Evolutionary conservation across 805 yeast genomes (phyloP), one percentile per base, ranked within the genome.

Genomic region (Spathaspora arborariae): DNA sequence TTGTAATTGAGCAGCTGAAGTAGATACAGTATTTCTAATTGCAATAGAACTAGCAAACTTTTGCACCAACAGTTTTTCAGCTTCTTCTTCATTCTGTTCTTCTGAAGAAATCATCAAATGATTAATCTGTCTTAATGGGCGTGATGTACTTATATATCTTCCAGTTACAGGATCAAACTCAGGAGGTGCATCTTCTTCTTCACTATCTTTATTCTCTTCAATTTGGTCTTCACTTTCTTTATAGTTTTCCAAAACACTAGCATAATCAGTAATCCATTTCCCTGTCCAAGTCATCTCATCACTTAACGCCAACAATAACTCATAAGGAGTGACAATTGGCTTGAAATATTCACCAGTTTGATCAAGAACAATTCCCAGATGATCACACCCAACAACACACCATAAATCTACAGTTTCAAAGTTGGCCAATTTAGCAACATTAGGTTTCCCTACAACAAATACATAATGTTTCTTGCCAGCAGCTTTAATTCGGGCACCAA

Each of bases 381-480:
- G 89, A 9, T 95, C 90, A 63, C 99, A 94, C 0, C 99, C 99
- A 11, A 94, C 65, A 10, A 94, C 79, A 58, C 96, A 91, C 98
- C 99, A 94, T 19, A 88, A 77, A 55, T 94, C 98, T 11, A 94
- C 79, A n/a, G 81, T 83, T 51, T 92, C 99, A 61, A 94, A 94
- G 63, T 94, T 94, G 8, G 98, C 99, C 44, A 94, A 72, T 59
- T 94, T 94, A 20, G 99, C 96, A 16, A 94, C 97, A 59, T 94
- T 94, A 8, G 98, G 98, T 63, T 94, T 94, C 9, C 99, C 99
- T 3, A 94, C 98, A 3, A 91, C 98, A 68, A 94, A 90, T 60
- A 89, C 78, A 60, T 94, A 94, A 54, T 88, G 92, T 59, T 94
- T 94, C 66, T 94, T 94, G 1, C 88, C 97, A 0, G 92, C 90